Conservation (phyloP, 1,139 yeast genomes). For the Saccharomyces hybrid region DNA sequence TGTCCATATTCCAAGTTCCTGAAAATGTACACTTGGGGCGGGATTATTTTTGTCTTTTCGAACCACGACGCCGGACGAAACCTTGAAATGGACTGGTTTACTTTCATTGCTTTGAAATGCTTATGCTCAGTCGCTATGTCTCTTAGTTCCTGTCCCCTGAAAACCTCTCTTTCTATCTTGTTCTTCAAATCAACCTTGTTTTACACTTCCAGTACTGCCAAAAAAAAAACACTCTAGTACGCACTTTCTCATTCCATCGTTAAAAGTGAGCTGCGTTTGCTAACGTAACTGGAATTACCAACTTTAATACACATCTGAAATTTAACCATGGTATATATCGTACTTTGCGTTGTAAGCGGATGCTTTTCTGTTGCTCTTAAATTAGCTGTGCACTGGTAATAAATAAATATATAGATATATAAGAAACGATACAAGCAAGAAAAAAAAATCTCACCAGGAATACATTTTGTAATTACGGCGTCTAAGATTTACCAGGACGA, state of each 20-base stretch:
- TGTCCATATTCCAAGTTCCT: constrained; percentile 86
- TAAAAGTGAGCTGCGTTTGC: not conserved
- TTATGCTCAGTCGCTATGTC: not conserved
- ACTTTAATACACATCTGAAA: not conserved
- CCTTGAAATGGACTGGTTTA: constrained; percentile 21
- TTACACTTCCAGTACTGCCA: not conserved
- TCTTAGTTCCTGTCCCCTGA: not conserved
- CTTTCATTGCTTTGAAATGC: not conserved
- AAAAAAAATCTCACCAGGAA: not conserved
- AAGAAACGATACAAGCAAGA: not conserved
- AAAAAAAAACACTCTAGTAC: not conserved
- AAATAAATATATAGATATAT: not conserved
- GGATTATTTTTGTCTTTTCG: constrained; percentile 43
- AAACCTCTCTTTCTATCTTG: not conserved
- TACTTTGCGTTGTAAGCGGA: not conserved
- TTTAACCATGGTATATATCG: not conserved
- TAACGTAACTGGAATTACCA: not conserved
- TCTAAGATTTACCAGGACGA: not conserved
- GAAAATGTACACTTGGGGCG: constrained; percentile 78
- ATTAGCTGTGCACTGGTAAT: not conserved
- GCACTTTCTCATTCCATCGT: not conserved
- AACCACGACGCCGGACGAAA: constrained; percentile 44
- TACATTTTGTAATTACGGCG: not conserved
- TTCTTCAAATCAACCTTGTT: not conserved
- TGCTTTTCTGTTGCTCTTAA: not conserved